phyloP scores from a whole-genome alignment of 768 basidiomycete species.

The Sarcodon aspratus region DNA sequence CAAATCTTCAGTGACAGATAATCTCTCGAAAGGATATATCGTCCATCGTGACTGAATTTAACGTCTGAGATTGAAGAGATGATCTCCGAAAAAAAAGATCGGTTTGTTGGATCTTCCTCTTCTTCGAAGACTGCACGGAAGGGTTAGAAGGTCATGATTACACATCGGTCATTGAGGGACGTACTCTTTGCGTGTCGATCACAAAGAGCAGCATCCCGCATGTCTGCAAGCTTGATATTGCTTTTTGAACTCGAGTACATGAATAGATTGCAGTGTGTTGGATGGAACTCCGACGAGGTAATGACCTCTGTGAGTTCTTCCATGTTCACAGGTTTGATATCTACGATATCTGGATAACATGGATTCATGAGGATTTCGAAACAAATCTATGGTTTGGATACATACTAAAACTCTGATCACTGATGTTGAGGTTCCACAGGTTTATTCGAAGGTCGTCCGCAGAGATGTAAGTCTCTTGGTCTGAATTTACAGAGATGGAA shows the following conservation, averaged over 20 bases:
- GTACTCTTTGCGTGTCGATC: slow-evolving; percentile 92
- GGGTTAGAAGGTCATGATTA: slow-evolving; percentile 5
- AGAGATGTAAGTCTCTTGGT: slow-evolving; percentile 98
- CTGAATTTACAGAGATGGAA: slow-evolving; percentile 98
- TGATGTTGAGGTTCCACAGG: slow-evolving; percentile 97
- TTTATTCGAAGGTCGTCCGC: slow-evolving; percentile 98
- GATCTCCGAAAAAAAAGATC: slow-evolving; percentile 99
- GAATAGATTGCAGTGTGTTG: slow-evolving; percentile 93
- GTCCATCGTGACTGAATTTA: slow-evolving; percentile 95
- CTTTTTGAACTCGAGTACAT: slow-evolving; percentile 99
- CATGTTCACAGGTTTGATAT: slow-evolving; percentile 99
- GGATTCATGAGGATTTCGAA: not conserved
- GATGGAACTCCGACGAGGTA: slow-evolving; percentile 99
- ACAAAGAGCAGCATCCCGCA: slow-evolving; percentile 96
- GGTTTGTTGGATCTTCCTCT: slow-evolving; percentile 93
- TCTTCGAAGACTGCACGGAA: slow-evolving; percentile 81
- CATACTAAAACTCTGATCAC: slow-evolving; percentile 98
- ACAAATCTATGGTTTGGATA: slow-evolving; percentile 8
- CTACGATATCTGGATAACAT: slow-evolving; percentile 78
- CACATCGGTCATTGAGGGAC: slow-evolving; percentile 17
- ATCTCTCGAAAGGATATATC: slow-evolving; percentile 94
- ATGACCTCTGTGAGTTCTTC: slow-evolving; percentile 99
- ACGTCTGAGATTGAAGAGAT: slow-evolving; percentile 99
- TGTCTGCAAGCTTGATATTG: slow-evolving; percentile 98
- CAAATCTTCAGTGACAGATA: slow-evolving; percentile 98